These are phyloP conservation scores for Diaporthe citri DNA, from an alignment of 2,329 filamentous ascomycete species.

Conservation along the genomic window DNA sequence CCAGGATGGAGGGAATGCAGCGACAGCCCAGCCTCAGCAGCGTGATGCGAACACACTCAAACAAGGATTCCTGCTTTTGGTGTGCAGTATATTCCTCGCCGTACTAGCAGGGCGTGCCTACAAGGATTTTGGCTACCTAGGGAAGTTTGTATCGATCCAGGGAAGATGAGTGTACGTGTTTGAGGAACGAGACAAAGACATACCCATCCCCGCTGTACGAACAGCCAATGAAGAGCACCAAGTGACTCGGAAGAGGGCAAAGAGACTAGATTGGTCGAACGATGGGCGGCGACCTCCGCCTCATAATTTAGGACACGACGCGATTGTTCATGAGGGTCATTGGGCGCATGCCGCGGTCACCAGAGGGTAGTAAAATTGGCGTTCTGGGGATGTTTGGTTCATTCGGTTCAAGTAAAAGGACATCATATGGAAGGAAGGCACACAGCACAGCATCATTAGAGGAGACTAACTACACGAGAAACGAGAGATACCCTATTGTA, in stretches of 20 bases:
- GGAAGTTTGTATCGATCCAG: background rate
- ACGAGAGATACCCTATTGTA: slow-evolving; percentile 27
- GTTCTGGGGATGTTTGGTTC: slow-evolving; percentile 11
- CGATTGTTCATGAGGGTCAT: background rate
- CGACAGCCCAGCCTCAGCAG: background rate
- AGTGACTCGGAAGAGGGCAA: background rate
- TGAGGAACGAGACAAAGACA: no score
- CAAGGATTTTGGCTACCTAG: background rate
- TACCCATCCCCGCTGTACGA: background rate
- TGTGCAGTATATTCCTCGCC: background rate
- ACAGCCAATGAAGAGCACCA: background rate
- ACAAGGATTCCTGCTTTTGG: background rate
- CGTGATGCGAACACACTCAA: background rate
- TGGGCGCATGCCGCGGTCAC: background rate
- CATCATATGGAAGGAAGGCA: background rate
- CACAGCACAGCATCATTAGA: slow-evolving; percentile 24
- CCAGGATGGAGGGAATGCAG: background rate
- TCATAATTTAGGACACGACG: background rate
- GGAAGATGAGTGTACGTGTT: background rate
- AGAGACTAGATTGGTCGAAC: background rate
- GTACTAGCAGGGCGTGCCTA: slow-evolving; percentile 13
- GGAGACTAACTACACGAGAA: slow-evolving; percentile 19
- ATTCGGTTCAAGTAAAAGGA: slow-evolving; percentile 19
- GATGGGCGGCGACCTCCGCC: background rate
- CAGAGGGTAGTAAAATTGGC: background rate